Percentiles rank a stretch among this genome's conserved stretches.
phyloP scores from a whole-genome alignment of 495 filamentous ascomycete species.

The Neurospora sp. region DNA sequence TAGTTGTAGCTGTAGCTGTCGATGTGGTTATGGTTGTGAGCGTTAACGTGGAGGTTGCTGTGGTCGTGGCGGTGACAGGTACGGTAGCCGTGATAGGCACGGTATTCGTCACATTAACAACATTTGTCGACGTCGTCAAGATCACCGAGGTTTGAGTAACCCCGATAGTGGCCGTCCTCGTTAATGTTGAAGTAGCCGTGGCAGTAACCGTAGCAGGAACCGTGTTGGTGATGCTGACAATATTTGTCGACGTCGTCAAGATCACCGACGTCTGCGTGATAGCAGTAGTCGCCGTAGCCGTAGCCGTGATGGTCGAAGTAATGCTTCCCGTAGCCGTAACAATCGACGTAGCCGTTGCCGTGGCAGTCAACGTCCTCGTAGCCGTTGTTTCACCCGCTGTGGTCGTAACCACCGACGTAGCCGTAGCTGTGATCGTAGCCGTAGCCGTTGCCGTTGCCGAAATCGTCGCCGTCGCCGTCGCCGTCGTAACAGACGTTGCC shows the following conservation, averaged over 20 bases:
- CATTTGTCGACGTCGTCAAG: not conserved
- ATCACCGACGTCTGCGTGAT: slow-evolving; percentile 10
- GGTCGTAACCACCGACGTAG: not conserved
- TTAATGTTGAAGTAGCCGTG: slow-evolving; percentile 1
- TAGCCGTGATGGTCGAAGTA: not conserved
- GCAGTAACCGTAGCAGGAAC: slow-evolving; percentile 8
- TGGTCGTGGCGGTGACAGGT: not conserved
- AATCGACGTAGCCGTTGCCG: not conserved
- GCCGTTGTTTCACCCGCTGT: not conserved
- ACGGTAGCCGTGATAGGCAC: not conserved
- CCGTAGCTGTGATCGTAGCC: not conserved
- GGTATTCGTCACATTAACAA: not conserved
- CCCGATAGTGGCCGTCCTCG: not conserved
- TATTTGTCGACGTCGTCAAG: slow-evolving; percentile 16
- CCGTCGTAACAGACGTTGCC: not conserved
- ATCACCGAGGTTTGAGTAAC: not conserved
- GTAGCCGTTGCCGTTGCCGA: not conserved
- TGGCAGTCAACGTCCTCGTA: not conserved
- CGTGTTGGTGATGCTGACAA: slow-evolving; percentile 13
- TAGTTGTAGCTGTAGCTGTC: not conserved
- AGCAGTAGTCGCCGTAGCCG: slow-evolving; percentile 12
- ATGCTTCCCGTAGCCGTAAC: no score
- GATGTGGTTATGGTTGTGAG: slow-evolving; percentile 1
- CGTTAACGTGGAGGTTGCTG: slow-evolving; percentile 1
- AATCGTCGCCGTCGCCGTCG: not conserved